Conservation (phyloP, 164 flowering plant genomes). For the Vitis riparia region DNA sequence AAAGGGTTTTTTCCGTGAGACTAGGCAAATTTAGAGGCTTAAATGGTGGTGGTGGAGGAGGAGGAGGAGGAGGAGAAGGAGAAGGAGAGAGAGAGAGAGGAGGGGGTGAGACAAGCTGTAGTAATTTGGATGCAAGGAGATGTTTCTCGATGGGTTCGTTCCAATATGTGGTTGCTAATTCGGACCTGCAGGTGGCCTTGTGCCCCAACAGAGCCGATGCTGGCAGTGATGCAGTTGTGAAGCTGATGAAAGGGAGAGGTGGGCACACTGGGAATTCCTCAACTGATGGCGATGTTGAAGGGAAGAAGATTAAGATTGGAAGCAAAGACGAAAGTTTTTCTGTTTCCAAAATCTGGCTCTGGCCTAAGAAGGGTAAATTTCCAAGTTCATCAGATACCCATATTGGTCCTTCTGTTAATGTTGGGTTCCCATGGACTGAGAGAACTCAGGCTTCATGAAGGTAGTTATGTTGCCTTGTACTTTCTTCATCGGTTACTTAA, state of each 20-base stretch:
- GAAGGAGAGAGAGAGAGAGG: conserved; percentile 8
- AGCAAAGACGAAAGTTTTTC: conserved; percentile 74
- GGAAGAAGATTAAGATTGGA: conserved; percentile 47
- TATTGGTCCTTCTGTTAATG: conserved; percentile 22
- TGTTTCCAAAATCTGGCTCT: conserved; percentile 72
- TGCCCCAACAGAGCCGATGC: conserved; percentile 14
- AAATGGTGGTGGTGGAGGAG: conserved; percentile 18
- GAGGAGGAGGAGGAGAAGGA: conserved; percentile 6
- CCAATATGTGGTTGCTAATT: conserved; percentile 61
- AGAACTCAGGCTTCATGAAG: conserved; percentile 19
- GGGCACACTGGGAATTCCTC: conserved; percentile 28
- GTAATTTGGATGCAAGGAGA: conserved; percentile 62
- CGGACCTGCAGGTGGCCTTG: conserved; percentile 51
- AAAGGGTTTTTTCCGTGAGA: conserved; percentile 61
- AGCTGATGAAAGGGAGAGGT: conserved; percentile 23
- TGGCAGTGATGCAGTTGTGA: conserved; percentile 15
- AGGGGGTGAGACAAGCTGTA: conserved; percentile 54
- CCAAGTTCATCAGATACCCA: conserved; percentile 33
- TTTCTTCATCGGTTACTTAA: not conserved
- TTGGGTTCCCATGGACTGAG: conserved; percentile 28
- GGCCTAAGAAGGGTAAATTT: conserved; percentile 62
- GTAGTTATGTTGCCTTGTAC: conserved; percentile 7
- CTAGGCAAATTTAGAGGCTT: conserved; percentile 57
- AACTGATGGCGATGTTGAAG: conserved; percentile 35
- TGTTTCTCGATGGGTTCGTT: conserved; percentile 76